Percentiles rank a stretch among this genome's conserved stretches.
Conservation (phyloP, 441 rosid species). For the Sinapis alba region DNA sequence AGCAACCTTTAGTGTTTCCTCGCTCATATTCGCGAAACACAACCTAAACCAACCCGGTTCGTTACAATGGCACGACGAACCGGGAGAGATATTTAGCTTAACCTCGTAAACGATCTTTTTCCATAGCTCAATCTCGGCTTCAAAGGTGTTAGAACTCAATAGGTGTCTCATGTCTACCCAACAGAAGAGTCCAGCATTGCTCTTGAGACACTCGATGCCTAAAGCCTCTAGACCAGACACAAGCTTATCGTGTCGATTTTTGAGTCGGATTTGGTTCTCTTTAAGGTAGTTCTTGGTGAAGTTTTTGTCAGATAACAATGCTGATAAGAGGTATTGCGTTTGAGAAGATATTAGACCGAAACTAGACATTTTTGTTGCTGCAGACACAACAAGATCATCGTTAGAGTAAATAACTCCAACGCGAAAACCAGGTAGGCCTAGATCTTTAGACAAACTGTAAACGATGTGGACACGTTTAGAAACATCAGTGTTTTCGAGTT, state of each 20-base stretch:
- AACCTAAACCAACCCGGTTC: conserved; percentile 96
- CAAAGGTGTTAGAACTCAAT: conserved; percentile 61
- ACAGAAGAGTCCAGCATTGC: conserved; percentile 86
- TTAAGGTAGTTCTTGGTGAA: conserved; percentile 66
- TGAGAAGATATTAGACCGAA: conserved; percentile 94
- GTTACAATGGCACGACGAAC: conserved; percentile 86
- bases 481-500: conserved; percentile 50
- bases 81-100: conserved; percentile 82
- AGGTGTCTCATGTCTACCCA: conserved; percentile 95
- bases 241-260: conserved; percentile 53
- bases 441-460: conserved; percentile 87
- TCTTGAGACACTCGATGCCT: conserved; percentile 68
- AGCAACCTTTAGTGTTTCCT: conserved; percentile 71
- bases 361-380: conserved; percentile 98
- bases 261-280: conserved; percentile 72
- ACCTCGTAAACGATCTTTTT: conserved; percentile 81
- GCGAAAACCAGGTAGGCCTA: conserved; percentile 96
- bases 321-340: conserved; percentile 81
- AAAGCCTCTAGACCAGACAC: conserved; percentile 67
- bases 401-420: conserved; percentile 93
- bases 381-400: conserved; percentile 65
- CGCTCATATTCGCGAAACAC: conserved; percentile 92
- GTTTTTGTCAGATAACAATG: conserved; percentile 73
- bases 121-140: conserved; percentile 93
- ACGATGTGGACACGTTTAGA: conserved; percentile 75